Evolutionary conservation across 2,329 filamentous ascomycete genomes (phyloP).

Genomic region (Aureobasidium lini): DNA sequence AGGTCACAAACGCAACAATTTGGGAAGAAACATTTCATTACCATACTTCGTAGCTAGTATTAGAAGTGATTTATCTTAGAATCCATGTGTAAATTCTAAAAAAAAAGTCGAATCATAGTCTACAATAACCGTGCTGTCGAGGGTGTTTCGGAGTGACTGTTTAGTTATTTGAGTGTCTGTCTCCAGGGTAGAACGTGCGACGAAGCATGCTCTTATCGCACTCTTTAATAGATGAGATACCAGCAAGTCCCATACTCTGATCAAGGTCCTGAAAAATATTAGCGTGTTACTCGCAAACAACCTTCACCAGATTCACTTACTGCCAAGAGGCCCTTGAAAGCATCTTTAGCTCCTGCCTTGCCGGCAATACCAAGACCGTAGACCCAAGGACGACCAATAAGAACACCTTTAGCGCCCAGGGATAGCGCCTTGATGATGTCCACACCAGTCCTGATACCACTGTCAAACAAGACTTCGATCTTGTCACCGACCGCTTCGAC

Average conservation of each 20-base stretch:
- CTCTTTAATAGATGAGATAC: constrained; percentile 14
- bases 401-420: constrained; percentile 50
- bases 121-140: no score
- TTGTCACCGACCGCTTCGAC: constrained; percentile 50
- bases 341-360: constrained; percentile 44
- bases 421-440: constrained; percentile 47
- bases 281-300: no score
- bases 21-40: no score
- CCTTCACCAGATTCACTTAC: no score
- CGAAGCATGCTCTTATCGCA: constrained; percentile 15
- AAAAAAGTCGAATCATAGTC: no score
- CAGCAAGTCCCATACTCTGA: constrained; percentile 19
- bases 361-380: constrained; percentile 52
- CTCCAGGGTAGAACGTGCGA: constrained; percentile 15
- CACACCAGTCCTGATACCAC: constrained; percentile 41
- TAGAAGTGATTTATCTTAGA: no score
- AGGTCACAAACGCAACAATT: no score
- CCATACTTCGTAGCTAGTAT: no score
- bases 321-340: background rate
- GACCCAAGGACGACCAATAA: constrained; percentile 51
- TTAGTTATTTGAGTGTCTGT: constrained; percentile 16
- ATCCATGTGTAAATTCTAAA: no score
- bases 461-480: constrained; percentile 44
- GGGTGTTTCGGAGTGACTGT: no score
- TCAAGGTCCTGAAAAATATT: constrained; percentile 9